These are phyloP conservation scores for Dacryopinax spathularia DNA, from an alignment of 768 basidiomycete species.

Conservation along the genomic window DNA sequence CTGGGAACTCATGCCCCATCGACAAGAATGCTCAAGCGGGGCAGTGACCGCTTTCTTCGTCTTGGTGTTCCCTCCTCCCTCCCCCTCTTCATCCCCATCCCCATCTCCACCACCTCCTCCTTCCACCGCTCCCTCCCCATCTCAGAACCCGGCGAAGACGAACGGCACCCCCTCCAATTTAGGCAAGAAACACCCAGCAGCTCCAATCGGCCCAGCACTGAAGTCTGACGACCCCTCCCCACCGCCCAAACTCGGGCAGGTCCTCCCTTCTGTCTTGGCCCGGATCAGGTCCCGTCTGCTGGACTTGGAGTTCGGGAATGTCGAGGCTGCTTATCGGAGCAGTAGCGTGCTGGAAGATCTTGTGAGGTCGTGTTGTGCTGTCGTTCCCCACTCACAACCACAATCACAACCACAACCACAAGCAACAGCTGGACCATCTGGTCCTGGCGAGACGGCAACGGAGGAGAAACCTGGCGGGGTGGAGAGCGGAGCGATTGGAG, in stretches of 20 bases:
- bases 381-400: too few relatives aligned
- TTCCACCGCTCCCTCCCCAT: slow-evolving; percentile 11
- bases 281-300: slow-evolving; percentile 55
- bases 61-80: slow-evolving; percentile 26
- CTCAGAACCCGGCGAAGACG: too few relatives aligned
- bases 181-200: too few relatives aligned
- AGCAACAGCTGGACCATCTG: too few relatives aligned
- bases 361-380: slow-evolving; percentile 11
- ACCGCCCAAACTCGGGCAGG: slow-evolving; percentile 22
- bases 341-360: slow-evolving; percentile 53
- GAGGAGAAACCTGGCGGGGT: too few relatives aligned
- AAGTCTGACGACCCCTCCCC: slow-evolving; percentile 2
- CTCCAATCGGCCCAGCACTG: slow-evolving; percentile 35
- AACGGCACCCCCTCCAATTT: too few relatives aligned
- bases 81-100: background rate
- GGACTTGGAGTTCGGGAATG: slow-evolving; percentile 64
- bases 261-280: slow-evolving; percentile 50
- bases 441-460: too few relatives aligned
- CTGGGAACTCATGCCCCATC: slow-evolving; percentile 94
- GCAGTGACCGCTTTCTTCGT: slow-evolving; percentile 89
- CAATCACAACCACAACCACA: too few relatives aligned
- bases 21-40: slow-evolving; percentile 86
- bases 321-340: slow-evolving; percentile 47
- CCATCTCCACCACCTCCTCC: slow-evolving; percentile 1
- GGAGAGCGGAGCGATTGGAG: too few relatives aligned